Conservation (phyloP, 352 stramenopile genomes). For the Pythium guiyangense region DNA sequence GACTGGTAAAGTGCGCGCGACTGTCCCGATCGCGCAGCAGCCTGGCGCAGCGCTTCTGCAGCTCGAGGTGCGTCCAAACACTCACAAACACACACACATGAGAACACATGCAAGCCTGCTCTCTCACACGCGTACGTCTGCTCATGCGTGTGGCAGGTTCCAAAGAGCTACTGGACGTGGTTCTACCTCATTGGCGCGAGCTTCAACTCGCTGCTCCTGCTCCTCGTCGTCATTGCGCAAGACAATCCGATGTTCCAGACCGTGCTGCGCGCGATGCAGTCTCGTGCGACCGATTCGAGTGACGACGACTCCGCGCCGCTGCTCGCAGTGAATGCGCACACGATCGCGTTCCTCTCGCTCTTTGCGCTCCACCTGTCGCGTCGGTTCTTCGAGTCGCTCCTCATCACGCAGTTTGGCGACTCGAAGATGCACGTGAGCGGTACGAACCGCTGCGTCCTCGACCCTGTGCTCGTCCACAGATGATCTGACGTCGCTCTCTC, state of each 20-base stretch:
- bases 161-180: conserved; percentile 65
- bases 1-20: conserved; percentile 36
- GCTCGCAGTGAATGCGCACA: conserved; percentile 33
- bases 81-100: neutral
- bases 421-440: conserved; percentile 52
- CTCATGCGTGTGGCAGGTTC: conserved; percentile 6
- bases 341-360: conserved; percentile 37
- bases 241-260: conserved; percentile 27
- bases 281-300: neutral
- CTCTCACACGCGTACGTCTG: neutral
- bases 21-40: conserved; percentile 18
- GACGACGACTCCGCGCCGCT: neutral
- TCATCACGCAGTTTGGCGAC: conserved; percentile 64
- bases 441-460: neutral
- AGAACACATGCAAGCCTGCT: neutral
- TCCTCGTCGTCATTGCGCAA: conserved; percentile 22
- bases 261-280: conserved; percentile 31
- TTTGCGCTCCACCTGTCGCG: conserved; percentile 50
- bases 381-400: conserved; percentile 50
- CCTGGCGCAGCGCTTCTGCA: conserved; percentile 23
- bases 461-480: neutral
- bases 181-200: conserved; percentile 63
- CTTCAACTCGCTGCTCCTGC: conserved; percentile 36
- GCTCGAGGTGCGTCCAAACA: conserved; percentile 21
- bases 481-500: conserved; percentile 2